Conservation (phyloP, 78 protist genomes). For the Dictyostelium capitatum region DNA sequence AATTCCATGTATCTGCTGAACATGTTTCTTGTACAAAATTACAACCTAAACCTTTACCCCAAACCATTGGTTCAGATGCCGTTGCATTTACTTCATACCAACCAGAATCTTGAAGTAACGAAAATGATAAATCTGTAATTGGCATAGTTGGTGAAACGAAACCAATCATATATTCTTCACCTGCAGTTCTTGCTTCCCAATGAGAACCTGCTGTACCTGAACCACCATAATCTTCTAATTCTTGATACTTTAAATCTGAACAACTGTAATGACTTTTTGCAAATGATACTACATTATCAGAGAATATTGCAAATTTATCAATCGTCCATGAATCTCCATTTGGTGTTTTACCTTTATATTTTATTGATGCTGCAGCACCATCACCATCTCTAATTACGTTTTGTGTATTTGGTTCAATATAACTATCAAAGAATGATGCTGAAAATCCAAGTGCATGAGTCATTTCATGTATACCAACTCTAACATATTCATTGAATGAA, state of each 20-base stretch:
- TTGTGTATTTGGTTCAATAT: not conserved
- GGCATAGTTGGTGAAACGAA: slow-evolving; percentile 52
- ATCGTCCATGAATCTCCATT: not conserved
- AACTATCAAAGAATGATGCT: not conserved
- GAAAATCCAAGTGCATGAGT: slow-evolving; percentile 58
- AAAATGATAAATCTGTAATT: slow-evolving; percentile 32
- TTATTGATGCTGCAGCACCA: not conserved
- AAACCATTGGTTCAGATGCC: not conserved
- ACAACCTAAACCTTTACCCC: slow-evolving; percentile 29
- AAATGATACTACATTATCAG: slow-evolving; percentile 12
- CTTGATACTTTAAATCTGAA: not conserved
- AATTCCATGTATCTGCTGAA: not conserved
- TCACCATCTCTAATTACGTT: not conserved
- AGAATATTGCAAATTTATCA: not conserved
- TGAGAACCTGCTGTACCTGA: slow-evolving; percentile 81
- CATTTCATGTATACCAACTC: slow-evolving; percentile 46
- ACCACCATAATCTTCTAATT: slow-evolving; percentile 77
- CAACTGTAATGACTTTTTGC: slow-evolving; percentile 61
- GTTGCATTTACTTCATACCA: slow-evolving; percentile 37
- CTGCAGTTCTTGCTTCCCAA: slow-evolving; percentile 76
- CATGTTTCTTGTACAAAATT: slow-evolving; percentile 11
- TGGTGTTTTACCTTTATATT: not conserved
- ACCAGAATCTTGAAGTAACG: slow-evolving; percentile 41
- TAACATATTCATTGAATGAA: not conserved
- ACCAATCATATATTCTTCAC: slow-evolving; percentile 74